Evolutionary conservation across 176 grass and related monocot genomes (phyloP).

Genomic region (Typha latifolia): DNA sequence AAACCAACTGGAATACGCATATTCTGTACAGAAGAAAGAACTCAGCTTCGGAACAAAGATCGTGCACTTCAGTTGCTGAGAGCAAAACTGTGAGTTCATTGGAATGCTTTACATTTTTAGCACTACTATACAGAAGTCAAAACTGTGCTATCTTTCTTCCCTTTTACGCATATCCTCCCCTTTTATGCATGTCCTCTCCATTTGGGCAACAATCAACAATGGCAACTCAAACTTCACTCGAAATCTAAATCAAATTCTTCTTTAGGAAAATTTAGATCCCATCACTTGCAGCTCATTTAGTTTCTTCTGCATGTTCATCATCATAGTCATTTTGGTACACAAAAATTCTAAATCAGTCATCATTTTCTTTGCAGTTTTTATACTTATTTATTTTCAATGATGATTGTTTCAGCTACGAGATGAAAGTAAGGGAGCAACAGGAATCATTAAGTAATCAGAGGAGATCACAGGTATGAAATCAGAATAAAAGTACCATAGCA

Average conservation of each 20-base stretch:
- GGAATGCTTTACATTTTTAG: background rate
- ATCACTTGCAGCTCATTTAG: too few relatives aligned
- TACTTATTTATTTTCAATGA: slow-evolving; percentile 18
- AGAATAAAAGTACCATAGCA: background rate
- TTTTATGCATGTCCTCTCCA: too few relatives aligned
- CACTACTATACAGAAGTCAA: too few relatives aligned
- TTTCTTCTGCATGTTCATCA: too few relatives aligned
- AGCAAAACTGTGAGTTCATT: slow-evolving; percentile 83
- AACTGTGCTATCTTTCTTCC: background rate
- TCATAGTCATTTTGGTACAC: too few relatives aligned
- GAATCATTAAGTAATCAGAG: slow-evolving; percentile 83
- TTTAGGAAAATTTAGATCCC: too few relatives aligned
- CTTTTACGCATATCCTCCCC: background rate
- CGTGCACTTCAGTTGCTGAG: slow-evolving; percentile 87
- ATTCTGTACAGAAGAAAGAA: slow-evolving; percentile 97
- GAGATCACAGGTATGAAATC: slow-evolving; percentile 61
- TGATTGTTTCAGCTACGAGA: slow-evolving; percentile 65
- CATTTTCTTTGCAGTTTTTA: slow-evolving; percentile 9
- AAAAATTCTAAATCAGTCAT: background rate
- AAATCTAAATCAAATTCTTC: too few relatives aligned
- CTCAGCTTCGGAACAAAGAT: slow-evolving; percentile 83
- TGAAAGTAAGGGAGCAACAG: slow-evolving; percentile 91
- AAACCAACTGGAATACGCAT: slow-evolving; percentile 95
- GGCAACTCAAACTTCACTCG: too few relatives aligned
- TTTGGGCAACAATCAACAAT: too few relatives aligned